phyloP scores from a whole-genome alignment of 1,139 yeast species.

The Lodderomyces jiufengensis region DNA sequence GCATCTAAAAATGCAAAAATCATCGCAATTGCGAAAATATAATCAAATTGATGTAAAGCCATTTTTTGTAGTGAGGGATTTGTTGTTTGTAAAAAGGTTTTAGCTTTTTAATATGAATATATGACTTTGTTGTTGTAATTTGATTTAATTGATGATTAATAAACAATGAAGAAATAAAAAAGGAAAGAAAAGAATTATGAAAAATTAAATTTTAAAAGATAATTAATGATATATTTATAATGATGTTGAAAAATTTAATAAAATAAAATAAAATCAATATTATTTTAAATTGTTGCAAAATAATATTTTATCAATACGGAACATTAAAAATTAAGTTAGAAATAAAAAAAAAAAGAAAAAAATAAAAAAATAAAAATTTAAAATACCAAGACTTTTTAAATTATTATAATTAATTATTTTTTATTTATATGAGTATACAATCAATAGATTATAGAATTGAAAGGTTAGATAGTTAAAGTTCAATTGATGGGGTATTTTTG shows the following conservation, averaged over 20 bases:
- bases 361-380: background rate
- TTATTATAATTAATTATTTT: too few relatives aligned
- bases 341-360: slow-evolving; percentile 3
- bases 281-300: too few relatives aligned
- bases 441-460: too few relatives aligned
- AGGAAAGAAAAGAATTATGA: background rate
- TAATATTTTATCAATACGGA: too few relatives aligned
- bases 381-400: background rate
- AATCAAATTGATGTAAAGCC: slow-evolving; percentile 57
- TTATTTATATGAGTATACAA: too few relatives aligned
- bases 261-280: background rate
- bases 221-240: too few relatives aligned
- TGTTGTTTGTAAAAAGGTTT: background rate
- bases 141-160: background rate
- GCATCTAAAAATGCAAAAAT: slow-evolving; percentile 76
- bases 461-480: too few relatives aligned
- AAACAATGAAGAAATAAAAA: background rate
- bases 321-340: too few relatives aligned
- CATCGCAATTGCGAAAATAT: slow-evolving; percentile 63
- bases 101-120: background rate
- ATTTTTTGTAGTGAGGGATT: slow-evolving; percentile 8
- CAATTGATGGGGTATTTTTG: too few relatives aligned
- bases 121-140: too few relatives aligned
- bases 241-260: background rate
- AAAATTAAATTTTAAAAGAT: too few relatives aligned